Percentiles rank a stretch among this genome's conserved stretches.
Evolutionary conservation across 2,329 filamentous ascomycete species (phyloP).

Genomic region (Neopestalotiopsis clavispora): DNA sequence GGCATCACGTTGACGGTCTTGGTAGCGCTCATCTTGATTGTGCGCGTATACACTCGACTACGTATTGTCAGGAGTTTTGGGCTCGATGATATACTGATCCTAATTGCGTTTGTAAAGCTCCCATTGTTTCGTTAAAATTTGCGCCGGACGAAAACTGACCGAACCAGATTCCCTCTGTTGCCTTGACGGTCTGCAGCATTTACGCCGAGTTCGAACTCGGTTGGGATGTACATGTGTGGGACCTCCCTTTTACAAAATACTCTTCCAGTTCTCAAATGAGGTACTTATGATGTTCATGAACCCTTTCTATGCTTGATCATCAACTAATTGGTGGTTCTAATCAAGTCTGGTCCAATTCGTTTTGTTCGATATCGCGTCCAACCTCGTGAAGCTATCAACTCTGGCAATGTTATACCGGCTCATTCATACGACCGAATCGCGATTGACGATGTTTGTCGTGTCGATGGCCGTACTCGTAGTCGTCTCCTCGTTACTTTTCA

Average conservation of each 20-base stretch:
- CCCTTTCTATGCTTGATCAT: not conserved
- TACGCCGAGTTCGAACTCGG: constrained; percentile 27
- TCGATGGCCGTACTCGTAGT: constrained; percentile 30
- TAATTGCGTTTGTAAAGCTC: constrained; percentile 15
- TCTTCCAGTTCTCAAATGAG: not conserved
- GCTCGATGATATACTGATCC: constrained; percentile 25
- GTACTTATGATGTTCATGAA: not conserved
- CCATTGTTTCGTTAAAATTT: not conserved
- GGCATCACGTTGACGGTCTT: constrained; percentile 31
- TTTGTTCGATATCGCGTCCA: constrained; percentile 37
- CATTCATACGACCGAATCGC: constrained; percentile 29
- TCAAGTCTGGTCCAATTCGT: constrained; percentile 33
- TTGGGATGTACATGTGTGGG: constrained; percentile 35
- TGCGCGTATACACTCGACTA: constrained; percentile 42
- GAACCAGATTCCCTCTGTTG: constrained; percentile 27
- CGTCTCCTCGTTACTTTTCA: constrained; percentile 32
- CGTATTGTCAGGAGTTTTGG: constrained; percentile 40
- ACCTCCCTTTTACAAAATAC: not conserved
- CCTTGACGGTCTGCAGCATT: constrained; percentile 31
- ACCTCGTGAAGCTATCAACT: constrained; percentile 42
- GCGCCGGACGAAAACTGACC: not conserved
- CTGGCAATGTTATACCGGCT: constrained; percentile 39
- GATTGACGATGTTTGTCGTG: constrained; percentile 31
- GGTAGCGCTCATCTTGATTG: constrained; percentile 35
- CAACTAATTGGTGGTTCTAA: not conserved